Evolutionary conservation across 1,139 yeast genomes (phyloP).

Genomic region (Candida gigantensis): DNA sequence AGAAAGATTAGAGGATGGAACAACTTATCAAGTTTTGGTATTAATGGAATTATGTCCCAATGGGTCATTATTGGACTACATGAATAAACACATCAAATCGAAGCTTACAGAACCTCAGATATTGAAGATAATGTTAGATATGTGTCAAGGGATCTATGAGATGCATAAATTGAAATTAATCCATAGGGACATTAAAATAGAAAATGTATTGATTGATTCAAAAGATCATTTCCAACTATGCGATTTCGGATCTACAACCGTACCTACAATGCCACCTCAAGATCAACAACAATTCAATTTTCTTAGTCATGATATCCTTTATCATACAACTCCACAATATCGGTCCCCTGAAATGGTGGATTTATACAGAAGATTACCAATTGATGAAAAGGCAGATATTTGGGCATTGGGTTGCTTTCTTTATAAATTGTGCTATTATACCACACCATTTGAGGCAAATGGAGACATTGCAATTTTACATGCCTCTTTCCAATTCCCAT

Average conservation of each 20-base stretch:
- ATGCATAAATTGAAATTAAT: constrained; percentile 67
- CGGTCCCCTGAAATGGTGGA: constrained; percentile 84
- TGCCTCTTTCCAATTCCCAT: constrained; percentile 64
- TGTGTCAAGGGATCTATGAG: constrained; percentile 65
- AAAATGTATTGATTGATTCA: constrained; percentile 67
- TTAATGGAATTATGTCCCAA: constrained; percentile 79
- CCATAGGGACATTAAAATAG: constrained; percentile 79
- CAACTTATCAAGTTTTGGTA: constrained; percentile 73
- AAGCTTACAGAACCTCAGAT: constrained; percentile 65
- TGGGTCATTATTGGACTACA: constrained; percentile 68
- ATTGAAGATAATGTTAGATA: constrained; percentile 64
- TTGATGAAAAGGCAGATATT: constrained; percentile 76
- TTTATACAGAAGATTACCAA: constrained; percentile 61
- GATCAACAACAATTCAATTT: constrained; percentile 60
- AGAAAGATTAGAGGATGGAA: constrained; percentile 53
- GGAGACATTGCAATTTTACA: constrained; percentile 75
- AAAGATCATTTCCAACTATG: constrained; percentile 62
- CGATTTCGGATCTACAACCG: constrained; percentile 75
- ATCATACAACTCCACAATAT: constrained; percentile 82
- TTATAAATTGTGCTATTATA: constrained; percentile 75
- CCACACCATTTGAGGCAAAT: constrained; percentile 76
- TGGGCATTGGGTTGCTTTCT: constrained; percentile 85
- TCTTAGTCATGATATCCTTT: constrained; percentile 66
- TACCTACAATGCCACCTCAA: constrained; percentile 63
- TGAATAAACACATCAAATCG: constrained; percentile 69